phyloP scores from a whole-genome alignment of 75 land plant species.

The Larix kaempferi region DNA sequence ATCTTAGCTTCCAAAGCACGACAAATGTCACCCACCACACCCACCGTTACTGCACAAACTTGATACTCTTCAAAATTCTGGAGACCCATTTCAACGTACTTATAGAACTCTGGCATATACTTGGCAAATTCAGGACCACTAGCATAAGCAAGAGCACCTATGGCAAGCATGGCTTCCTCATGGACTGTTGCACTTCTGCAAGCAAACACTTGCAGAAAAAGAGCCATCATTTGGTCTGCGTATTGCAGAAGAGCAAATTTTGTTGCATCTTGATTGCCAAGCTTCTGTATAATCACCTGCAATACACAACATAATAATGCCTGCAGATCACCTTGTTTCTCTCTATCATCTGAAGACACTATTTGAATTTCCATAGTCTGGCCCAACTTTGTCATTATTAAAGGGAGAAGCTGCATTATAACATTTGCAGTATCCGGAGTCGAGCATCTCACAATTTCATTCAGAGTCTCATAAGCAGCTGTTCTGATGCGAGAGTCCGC shows the following conservation, averaged over 20 bases:
- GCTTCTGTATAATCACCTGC: slow-evolving; percentile 72
- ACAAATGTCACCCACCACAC: slow-evolving; percentile 77
- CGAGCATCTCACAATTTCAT: slow-evolving; percentile 59
- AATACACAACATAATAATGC: slow-evolving; percentile 69
- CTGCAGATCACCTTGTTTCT: slow-evolving; percentile 68
- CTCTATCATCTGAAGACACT: slow-evolving; percentile 54
- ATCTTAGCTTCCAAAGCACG: slow-evolving; percentile 48
- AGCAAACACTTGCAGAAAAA: slow-evolving; percentile 64
- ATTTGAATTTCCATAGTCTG: slow-evolving; percentile 56
- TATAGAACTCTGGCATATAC: slow-evolving; percentile 73
- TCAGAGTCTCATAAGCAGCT: slow-evolving; percentile 74
- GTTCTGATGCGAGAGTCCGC: slow-evolving; percentile 53
- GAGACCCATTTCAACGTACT: slow-evolving; percentile 68
- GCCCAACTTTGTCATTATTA: slow-evolving; percentile 50
- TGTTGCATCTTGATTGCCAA: slow-evolving; percentile 40
- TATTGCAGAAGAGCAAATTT: slow-evolving; percentile 47
- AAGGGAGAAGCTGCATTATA: slow-evolving; percentile 46
- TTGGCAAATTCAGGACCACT: slow-evolving; percentile 60
- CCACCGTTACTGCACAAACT: slow-evolving; percentile 71
- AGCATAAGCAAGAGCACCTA: slow-evolving; percentile 74
- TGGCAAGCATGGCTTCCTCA: slow-evolving; percentile 84
- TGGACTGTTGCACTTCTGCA: slow-evolving; percentile 78
- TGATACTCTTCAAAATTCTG: slow-evolving; percentile 83
- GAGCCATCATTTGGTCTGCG: slow-evolving; percentile 63
- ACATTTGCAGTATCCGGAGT: slow-evolving; percentile 42